A percentile compares a stretch with the other conserved stretches of the same genome.
Evolutionary conservation across 768 basidiomycete species (phyloP).

Genomic region (Mycena latifolia): DNA sequence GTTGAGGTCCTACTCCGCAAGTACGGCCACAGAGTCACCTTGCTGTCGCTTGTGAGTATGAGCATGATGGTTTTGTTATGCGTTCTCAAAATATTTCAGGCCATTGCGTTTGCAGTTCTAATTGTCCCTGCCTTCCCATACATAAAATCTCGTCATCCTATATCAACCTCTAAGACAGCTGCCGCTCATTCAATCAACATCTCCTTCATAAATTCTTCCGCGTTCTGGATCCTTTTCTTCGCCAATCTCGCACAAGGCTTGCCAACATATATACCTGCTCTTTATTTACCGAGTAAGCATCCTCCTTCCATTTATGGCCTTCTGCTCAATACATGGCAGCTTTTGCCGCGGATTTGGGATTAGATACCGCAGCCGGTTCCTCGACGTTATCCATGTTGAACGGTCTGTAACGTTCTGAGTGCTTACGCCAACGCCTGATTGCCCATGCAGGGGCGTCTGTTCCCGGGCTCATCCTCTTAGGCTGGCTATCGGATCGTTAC

Average conservation of each 20-base stretch:
- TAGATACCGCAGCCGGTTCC: constrained; percentile 21
- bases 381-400: constrained; percentile 31
- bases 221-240: constrained; percentile 31
- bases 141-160: constrained; percentile 30
- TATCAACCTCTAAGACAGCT: background rate
- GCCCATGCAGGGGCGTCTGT: constrained; percentile 23
- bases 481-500: constrained; percentile 33
- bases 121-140: constrained; percentile 28
- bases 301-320: background rate
- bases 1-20: constrained; percentile 28
- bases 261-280: constrained; percentile 29
- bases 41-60: constrained; percentile 25
- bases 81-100: constrained; percentile 9
- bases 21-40: constrained; percentile 26
- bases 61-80: background rate
- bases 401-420: constrained; percentile 2
- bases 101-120: constrained; percentile 19
- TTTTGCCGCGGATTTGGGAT: constrained; percentile 28
- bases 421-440: background rate
- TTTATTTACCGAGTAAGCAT: constrained; percentile 32
- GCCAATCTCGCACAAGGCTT: constrained; percentile 29
- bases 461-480: constrained; percentile 29
- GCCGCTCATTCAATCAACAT: constrained; percentile 10
- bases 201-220: constrained; percentile 14
- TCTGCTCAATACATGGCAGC: constrained; percentile 1